phyloP scores from a whole-genome alignment of 352 stramenopile species.

The Globisporangium polare region DNA sequence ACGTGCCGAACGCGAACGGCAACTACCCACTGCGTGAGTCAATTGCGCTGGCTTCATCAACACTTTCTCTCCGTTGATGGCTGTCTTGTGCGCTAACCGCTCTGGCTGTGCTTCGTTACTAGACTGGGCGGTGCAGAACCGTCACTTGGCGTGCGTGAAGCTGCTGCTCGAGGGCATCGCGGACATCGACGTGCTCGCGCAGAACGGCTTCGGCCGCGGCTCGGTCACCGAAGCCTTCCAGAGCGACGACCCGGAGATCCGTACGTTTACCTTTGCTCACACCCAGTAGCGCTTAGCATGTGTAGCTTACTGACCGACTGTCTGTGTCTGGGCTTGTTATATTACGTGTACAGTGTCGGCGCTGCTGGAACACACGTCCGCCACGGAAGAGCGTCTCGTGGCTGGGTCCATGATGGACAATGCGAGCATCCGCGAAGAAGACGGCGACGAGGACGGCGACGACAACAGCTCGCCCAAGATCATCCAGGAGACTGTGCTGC shows the following conservation, averaged over 20 bases:
- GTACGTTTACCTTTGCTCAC: too few relatives aligned
- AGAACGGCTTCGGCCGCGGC: constrained; percentile 78
- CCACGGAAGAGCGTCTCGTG: constrained; percentile 69
- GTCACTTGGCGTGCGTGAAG: constrained; percentile 78
- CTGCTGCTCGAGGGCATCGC: constrained; percentile 54
- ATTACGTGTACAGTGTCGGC: constrained; percentile 39
- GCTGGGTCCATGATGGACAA: constrained; percentile 72
- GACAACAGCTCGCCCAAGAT: constrained; percentile 49
- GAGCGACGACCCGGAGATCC: constrained; percentile 79
- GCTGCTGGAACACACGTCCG: constrained; percentile 76
- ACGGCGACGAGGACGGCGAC: constrained; percentile 54
- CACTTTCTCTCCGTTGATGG: background rate
- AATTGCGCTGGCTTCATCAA: background rate
- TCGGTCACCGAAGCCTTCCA: constrained; percentile 84
- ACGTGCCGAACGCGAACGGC: constrained; percentile 68
- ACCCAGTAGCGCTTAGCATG: too few relatives aligned
- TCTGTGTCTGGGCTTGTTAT: background rate
- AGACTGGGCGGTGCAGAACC: constrained; percentile 89
- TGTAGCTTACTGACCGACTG: background rate
- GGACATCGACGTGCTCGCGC: constrained; percentile 78
- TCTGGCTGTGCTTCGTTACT: background rate
- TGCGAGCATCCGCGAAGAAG: constrained; percentile 58
- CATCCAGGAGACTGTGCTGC: constrained; percentile 77
- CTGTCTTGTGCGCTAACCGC: background rate
- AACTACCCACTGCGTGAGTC: constrained; percentile 75